A percentile compares a stretch with the other conserved stretches of the same genome.
Conservation (phyloP, 495 filamentous ascomycete species). For the Xylaria scruposa region DNA sequence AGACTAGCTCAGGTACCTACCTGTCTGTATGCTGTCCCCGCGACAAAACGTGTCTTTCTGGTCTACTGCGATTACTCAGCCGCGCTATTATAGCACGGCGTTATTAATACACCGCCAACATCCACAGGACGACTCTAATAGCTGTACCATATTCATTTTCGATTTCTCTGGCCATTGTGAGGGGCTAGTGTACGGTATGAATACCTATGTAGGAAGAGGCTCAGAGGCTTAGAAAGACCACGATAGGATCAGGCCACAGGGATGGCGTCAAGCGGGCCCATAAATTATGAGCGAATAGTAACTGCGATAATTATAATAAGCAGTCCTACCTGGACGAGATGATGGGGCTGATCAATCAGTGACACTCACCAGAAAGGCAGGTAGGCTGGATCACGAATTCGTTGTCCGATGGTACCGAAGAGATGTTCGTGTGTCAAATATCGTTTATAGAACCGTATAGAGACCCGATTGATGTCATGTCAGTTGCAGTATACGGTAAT, state of each 20-base stretch:
- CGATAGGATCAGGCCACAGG: constrained; percentile 19
- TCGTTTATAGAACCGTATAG: not conserved
- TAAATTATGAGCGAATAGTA: constrained; percentile 11
- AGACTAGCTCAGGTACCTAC: not conserved
- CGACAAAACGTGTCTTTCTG: constrained; percentile 1
- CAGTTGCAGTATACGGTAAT: not conserved
- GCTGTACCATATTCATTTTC: not conserved
- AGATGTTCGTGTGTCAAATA: not conserved
- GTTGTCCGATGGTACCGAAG: constrained; percentile 12
- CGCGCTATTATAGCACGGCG: not conserved
- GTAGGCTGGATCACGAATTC: constrained; percentile 4
- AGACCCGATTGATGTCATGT: not conserved
- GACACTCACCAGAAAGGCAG: constrained; percentile 15
- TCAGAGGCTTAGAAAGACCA: not conserved
- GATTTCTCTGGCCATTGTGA: not conserved
- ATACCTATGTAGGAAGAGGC: constrained; percentile 2
- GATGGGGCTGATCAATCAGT: constrained; percentile 18
- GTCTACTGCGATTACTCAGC: not conserved
- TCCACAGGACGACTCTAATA: not conserved
- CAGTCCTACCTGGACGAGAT: constrained; percentile 14
- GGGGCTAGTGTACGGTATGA: not conserved
- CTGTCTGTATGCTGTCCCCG: not conserved
- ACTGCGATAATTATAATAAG: constrained; percentile 11
- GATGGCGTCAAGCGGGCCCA: constrained; percentile 13
- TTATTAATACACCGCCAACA: not conserved